Percentiles rank a stretch among this genome's conserved stretches.
phyloP scores from a whole-genome alignment of 2,329 filamentous ascomycete species.

The Aspergillus jensenii region DNA sequence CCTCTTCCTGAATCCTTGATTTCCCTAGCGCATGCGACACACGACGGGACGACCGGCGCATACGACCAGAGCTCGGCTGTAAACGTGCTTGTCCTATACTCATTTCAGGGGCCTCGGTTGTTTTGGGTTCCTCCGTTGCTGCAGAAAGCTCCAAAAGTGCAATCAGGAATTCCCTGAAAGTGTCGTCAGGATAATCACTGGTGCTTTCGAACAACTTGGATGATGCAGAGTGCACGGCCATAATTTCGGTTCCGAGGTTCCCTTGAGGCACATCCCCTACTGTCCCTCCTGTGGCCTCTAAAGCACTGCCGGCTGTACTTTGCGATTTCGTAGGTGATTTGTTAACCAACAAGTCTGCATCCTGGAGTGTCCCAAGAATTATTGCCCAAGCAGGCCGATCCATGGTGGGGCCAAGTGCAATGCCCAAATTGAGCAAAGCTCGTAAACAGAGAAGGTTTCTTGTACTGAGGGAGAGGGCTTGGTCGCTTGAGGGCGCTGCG shows the following conservation, averaged over 20 bases:
- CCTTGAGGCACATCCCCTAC: constrained; percentile 50
- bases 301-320: constrained; percentile 24
- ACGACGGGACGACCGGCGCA: constrained; percentile 40
- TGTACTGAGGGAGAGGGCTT: constrained; percentile 67
- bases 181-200: constrained; percentile 78
- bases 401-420: constrained; percentile 86
- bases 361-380: constrained; percentile 84
- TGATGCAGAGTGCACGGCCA: constrained; percentile 85
- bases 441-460: constrained; percentile 87
- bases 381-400: constrained; percentile 80
- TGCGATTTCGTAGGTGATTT: constrained; percentile 34
- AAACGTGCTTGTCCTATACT: constrained; percentile 49
- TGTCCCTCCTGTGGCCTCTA: constrained; percentile 24
- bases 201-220: constrained; percentile 88
- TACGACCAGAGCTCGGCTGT: constrained; percentile 27
- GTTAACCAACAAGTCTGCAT: constrained; percentile 82
- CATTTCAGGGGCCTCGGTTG: constrained; percentile 50
- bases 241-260: constrained; percentile 77
- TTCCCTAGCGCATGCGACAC: constrained; percentile 43
- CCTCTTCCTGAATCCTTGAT: constrained; percentile 43
- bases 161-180: constrained; percentile 74
- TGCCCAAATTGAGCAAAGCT: constrained; percentile 90
- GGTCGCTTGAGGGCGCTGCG: constrained; percentile 40
- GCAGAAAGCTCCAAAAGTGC: constrained; percentile 72
- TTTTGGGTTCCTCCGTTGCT: constrained; percentile 43